Evolutionary conservation across 2,329 filamentous ascomycete species (phyloP), one percentile per base, ranked within the genome.

Genomic region (Immersiporthe knoxdaviesiana): DNA sequence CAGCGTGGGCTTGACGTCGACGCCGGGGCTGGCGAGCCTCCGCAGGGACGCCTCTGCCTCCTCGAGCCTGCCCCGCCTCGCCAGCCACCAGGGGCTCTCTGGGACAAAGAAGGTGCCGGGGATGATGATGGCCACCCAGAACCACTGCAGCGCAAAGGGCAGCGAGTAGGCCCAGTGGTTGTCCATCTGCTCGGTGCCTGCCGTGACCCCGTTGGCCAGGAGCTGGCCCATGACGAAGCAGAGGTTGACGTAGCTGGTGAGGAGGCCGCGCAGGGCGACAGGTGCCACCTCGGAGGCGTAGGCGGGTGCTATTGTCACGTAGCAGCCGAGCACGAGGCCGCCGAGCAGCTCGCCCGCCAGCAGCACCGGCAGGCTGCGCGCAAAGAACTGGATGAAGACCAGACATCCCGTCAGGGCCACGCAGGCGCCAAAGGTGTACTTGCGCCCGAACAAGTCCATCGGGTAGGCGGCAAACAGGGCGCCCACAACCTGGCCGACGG

Each of bases 371-470:
- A 89, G 80, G 0, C 84, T 85, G 2, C 84, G 82, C 16, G 87
- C 86, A 73, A 89, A 90, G 79, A 90, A 89, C 72, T 89, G 87
- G 67, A 90, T 84, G 75, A 89, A 90, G 68, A 90, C 83, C 54
- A 89, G 84, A 1, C 78, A 81, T 16, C 82, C 81, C 2, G 84
- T 86, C 70, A 84, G 74, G 12, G 77, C 68, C 32, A 84, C 80
- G 71, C 83, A 85, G 5, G 75, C 74, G 67, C 79, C 81, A 54
- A 84, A 82, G 0, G 83, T 84, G 74, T 75, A 75, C 70, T 81
- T 83, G 39, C 83, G 80, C 16, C 84, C 84, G 63, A 80, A 83
- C 47, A 74, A 65, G 67, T 85, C 81, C 77, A 84, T 81, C 0
- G 82, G 83, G 63, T 84, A 84, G 1, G 80, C 82, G 11, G 81